Conservation (phyloP, 179 eudicot species). For the Gypsophila paniculata region DNA sequence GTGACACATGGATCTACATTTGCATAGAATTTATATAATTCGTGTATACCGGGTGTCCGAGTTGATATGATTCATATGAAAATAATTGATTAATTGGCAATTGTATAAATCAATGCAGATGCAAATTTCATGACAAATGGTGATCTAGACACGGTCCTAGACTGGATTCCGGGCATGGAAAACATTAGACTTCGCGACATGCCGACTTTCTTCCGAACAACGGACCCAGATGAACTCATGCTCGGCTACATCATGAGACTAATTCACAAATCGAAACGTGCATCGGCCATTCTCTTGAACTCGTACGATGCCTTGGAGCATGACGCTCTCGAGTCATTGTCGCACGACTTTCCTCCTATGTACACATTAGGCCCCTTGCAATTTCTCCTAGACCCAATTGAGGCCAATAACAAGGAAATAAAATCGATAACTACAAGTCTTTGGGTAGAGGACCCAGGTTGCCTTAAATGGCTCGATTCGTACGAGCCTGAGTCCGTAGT, state of each 20-base stretch:
- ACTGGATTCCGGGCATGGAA: conserved; percentile 27
- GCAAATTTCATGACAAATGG: conserved; percentile 27
- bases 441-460: conserved; percentile 4
- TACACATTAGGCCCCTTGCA: conserved; percentile 12
- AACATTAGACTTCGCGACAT: conserved; percentile 25
- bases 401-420: neutral
- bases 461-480: conserved; percentile 14
- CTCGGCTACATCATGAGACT: conserved; percentile 11
- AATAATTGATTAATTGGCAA: neutral
- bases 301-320: conserved; percentile 6
- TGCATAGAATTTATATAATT: too few relatives aligned
- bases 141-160: conserved; percentile 22
- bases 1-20: too few relatives aligned
- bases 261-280: conserved; percentile 8
- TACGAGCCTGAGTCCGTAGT: neutral
- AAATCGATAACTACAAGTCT: conserved; percentile 1
- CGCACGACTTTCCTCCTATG: conserved; percentile 3
- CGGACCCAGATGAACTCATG: conserved; percentile 23
- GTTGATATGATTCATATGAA: neutral
- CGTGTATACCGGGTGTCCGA: too few relatives aligned
- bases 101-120: conserved; percentile 18
- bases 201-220: conserved; percentile 26
- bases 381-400: conserved; percentile 10
- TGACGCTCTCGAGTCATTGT: neutral
- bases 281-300: conserved; percentile 22